phyloP scores from a whole-genome alignment of 805 yeast species.

The Cephaloascus albidus region DNA sequence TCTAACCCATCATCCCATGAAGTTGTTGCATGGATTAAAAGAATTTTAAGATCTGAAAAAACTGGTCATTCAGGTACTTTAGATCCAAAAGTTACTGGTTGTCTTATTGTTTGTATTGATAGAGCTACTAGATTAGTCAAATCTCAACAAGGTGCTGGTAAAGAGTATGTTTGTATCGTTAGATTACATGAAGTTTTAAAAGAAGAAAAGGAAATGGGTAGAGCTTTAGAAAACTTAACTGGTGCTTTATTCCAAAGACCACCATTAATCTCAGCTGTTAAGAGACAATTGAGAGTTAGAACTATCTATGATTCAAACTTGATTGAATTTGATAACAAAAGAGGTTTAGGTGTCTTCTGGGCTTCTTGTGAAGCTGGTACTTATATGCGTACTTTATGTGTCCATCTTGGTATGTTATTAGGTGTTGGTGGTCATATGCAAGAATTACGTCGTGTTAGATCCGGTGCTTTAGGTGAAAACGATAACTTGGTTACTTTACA shows the following conservation, averaged over 20 bases:
- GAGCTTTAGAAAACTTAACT: slow-evolving; percentile 86
- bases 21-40: slow-evolving; percentile 98
- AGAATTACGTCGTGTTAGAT: slow-evolving; percentile 97
- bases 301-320: slow-evolving; percentile 94
- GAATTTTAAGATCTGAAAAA: slow-evolving; percentile 91
- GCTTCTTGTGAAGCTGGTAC: slow-evolving; percentile 99
- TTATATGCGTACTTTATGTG: slow-evolving; percentile 98
- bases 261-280: slow-evolving; percentile 96
- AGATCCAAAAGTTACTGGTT: slow-evolving; percentile 98
- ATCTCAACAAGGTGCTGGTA: slow-evolving; percentile 99
- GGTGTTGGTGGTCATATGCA: slow-evolving; percentile 99
- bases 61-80: slow-evolving; percentile 99
- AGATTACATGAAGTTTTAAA: slow-evolving; percentile 90
- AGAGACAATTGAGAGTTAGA: slow-evolving; percentile 97
- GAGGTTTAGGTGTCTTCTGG: slow-evolving; percentile 98
- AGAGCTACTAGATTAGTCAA: slow-evolving; percentile 97
- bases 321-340: slow-evolving; percentile 93
- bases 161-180: slow-evolving; percentile 96
- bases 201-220: slow-evolving; percentile 82
- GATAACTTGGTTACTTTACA: slow-evolving; percentile 93
- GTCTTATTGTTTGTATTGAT: slow-evolving; percentile 96
- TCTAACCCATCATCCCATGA: slow-evolving; percentile 98
- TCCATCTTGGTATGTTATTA: slow-evolving; percentile 93
- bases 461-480: slow-evolving; percentile 88
- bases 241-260: slow-evolving; percentile 99